Evolutionary conservation across 257 asterid genomes (phyloP).

Genomic region (Scutellaria barbata): DNA sequence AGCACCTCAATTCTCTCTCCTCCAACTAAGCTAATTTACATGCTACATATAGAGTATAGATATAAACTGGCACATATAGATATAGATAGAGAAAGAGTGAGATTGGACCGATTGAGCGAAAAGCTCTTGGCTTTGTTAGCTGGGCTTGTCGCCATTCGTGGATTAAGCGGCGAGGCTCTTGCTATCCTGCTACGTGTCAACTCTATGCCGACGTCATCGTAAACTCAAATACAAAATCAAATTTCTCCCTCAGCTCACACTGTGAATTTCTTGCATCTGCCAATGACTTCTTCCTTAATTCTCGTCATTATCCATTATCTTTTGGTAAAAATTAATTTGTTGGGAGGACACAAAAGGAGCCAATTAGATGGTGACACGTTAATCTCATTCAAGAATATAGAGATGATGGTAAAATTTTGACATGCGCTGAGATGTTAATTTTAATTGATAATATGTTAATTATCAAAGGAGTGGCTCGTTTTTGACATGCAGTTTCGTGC

Average conservation of each 20-base stretch:
- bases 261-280: constrained; percentile 19
- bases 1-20: constrained; percentile 58
- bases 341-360: neutral
- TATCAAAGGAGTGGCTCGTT: no score
- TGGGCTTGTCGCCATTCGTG: constrained; percentile 59
- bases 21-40: neutral
- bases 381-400: neutral
- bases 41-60: neutral
- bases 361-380: neutral
- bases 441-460: no score
- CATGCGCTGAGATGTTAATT: no score
- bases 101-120: constrained; percentile 51
- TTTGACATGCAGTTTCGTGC: no score
- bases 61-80: neutral
- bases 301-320: constrained; percentile 42
- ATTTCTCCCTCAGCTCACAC: constrained; percentile 3
- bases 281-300: constrained; percentile 32
- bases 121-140: constrained; percentile 19
- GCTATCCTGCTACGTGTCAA: constrained; percentile 51
- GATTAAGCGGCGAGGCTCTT: constrained; percentile 54
- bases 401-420: no score
- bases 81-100: neutral
- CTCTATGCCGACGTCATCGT: constrained; percentile 40
- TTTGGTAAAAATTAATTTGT: neutral
- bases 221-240: constrained; percentile 8